Base-by-base conservation (phyloP, 768 basidiomycete species). In the Agaricus blazei region DNA sequence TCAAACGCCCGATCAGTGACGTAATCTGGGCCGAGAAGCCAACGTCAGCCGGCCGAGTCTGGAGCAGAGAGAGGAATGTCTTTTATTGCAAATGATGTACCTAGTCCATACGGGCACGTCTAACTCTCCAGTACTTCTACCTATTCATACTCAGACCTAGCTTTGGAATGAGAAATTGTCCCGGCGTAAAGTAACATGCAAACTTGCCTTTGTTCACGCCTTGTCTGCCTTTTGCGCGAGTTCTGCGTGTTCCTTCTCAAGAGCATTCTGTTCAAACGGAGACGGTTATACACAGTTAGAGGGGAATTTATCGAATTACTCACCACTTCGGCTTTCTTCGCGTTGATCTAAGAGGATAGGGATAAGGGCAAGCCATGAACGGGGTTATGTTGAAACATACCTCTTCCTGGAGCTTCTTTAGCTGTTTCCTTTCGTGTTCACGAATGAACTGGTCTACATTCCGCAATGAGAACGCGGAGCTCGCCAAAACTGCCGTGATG, bases 391-490 rank as follows among this genome's bases (percentile, higher is more conserved):
- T 28, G 8, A 27, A 42, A 63, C 79, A 24, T 54, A 87, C 88
- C 74, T 80, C 61, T 14, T 67, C 71, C 70, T 65, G 79, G 67
- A 90, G 66, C 69, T 87, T 88, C 62, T 73, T 69, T 41, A 90
- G 63, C 52, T 82, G 75, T 61, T 77, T 79, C 11, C 67, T 63
- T 56, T 89, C 88, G 53, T 83, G 83, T 57, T 72, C 67, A 53
- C 78, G 82, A 46, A 78, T 74, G 59, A 83, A 89, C 70, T 87
- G 78, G 56, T 87, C 88, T 90, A 52, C 11, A 50, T 42, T 34
- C 7, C 3, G 52, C n/a, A 31, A 15, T 48, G 38, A 19, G 27
- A 29, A 37, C 27, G 29, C 31, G 45, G 31, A 5, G n/a, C 8
- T 40, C 14, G 62, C n/a, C 34, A 45, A 0, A 19, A 6, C 6